Evolutionary conservation across 2,329 filamentous ascomycete species (phyloP).

Genomic region (Thelonectria blattea): DNA sequence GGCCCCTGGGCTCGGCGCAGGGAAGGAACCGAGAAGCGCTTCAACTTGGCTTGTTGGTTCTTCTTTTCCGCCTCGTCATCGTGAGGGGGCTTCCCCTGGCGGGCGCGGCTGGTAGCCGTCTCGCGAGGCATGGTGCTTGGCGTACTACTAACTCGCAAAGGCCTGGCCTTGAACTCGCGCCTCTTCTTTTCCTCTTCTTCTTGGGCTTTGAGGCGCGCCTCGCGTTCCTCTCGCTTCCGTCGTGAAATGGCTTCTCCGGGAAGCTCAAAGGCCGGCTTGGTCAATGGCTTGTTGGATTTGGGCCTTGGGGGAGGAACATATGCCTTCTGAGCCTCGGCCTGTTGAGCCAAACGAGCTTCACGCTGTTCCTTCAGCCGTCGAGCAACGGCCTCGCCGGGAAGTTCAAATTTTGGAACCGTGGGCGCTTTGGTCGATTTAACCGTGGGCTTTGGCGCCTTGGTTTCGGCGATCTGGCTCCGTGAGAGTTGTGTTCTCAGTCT

Average conservation of each 20-base stretch:
- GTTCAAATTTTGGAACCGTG: slow-evolving; percentile 64
- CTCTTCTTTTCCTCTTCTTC: slow-evolving; percentile 66
- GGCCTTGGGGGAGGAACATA: slow-evolving; percentile 50
- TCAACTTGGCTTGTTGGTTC: slow-evolving; percentile 26
- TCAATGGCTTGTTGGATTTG: slow-evolving; percentile 59
- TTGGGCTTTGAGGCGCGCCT: slow-evolving; percentile 60
- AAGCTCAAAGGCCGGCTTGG: slow-evolving; percentile 65
- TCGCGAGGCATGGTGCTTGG: slow-evolving; percentile 57
- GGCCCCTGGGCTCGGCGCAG: slow-evolving; percentile 14
- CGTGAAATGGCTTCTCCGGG: slow-evolving; percentile 66
- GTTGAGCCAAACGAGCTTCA: slow-evolving; percentile 56
- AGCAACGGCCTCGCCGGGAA: slow-evolving; percentile 67
- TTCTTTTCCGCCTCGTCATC: slow-evolving; percentile 33
- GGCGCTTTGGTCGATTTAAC: slow-evolving; percentile 60
- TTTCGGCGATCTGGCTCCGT: slow-evolving; percentile 28
- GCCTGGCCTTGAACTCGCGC: slow-evolving; percentile 69
- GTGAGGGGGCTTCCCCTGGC: slow-evolving; percentile 52
- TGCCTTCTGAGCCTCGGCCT: slow-evolving; percentile 43
- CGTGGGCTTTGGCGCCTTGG: slow-evolving; percentile 48
- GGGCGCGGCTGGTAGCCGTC: slow-evolving; percentile 62
- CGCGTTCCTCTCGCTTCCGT: slow-evolving; percentile 60
- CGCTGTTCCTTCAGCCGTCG: slow-evolving; percentile 63
- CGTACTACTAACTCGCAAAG: slow-evolving; percentile 54
- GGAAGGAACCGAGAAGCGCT: slow-evolving; percentile 35
- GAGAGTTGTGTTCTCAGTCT: slow-evolving; percentile 24